Evolutionary conservation across 495 filamentous ascomycete species (phyloP).

Genomic region (Neohortaea acidophila): DNA sequence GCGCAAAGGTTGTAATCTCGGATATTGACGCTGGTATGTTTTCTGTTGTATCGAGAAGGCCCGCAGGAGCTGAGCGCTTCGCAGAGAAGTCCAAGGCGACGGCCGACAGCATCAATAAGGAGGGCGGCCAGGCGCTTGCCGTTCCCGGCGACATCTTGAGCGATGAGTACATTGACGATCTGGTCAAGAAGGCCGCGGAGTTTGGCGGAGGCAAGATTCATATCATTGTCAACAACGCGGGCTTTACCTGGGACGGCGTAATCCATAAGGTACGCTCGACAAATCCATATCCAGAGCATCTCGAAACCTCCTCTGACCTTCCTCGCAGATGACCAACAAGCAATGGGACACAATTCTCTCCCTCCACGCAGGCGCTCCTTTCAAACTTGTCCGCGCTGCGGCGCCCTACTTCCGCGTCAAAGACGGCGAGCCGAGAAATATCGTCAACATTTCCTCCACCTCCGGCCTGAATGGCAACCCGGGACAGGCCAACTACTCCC

Average conservation of each 20-base stretch:
- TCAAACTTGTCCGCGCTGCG: conserved; percentile 62
- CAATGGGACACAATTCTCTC: conserved; percentile 79
- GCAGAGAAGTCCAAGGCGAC: no score
- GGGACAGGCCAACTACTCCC: conserved; percentile 71
- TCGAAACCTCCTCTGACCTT: not conserved
- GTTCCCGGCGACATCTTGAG: conserved; percentile 61
- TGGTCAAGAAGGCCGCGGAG: conserved; percentile 58
- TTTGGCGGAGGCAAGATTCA: conserved; percentile 79
- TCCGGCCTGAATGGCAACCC: conserved; percentile 70
- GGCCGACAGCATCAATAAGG: conserved; percentile 46
- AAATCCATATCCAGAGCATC: not conserved
- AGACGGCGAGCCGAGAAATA: conserved; percentile 59
- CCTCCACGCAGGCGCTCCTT: conserved; percentile 67
- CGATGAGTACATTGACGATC: conserved; percentile 44
- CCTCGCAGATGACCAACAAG: conserved; percentile 60
- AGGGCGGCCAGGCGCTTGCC: conserved; percentile 50
- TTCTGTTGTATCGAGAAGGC: no score
- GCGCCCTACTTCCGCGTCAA: conserved; percentile 76
- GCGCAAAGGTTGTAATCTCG: conserved; percentile 65
- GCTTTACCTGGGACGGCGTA: conserved; percentile 80
- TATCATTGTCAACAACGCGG: conserved; percentile 77
- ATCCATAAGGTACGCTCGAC: conserved; percentile 55
- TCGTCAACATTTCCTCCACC: conserved; percentile 70
- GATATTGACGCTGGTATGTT: conserved; percentile 59
- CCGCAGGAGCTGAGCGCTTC: no score